phyloP scores from a whole-genome alignment of 371 early-diverging fungal genomes.

The Mortierella sp. region DNA sequence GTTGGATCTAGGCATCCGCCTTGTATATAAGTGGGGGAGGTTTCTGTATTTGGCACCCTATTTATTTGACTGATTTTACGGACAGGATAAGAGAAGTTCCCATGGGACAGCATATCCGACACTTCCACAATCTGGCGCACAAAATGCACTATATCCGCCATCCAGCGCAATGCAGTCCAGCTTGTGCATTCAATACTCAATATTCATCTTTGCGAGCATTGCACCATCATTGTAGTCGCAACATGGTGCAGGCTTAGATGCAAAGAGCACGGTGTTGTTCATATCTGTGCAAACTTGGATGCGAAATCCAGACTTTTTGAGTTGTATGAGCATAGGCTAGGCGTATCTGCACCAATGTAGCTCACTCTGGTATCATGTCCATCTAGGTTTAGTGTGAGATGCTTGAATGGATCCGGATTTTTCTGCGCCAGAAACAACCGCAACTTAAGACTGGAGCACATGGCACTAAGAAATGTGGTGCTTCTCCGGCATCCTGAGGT shows the following conservation, averaged over 20 bases:
- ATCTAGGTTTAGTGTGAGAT: constrained; percentile 13
- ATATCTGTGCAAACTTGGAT: constrained; percentile 19
- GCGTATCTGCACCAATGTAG: neutral
- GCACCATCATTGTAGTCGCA: constrained; percentile 20
- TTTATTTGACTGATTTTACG: too few species aligned
- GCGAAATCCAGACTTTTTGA: constrained; percentile 21
- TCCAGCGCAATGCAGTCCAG: constrained; percentile 19
- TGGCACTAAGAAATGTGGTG: neutral
- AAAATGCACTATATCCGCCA: constrained; percentile 17
- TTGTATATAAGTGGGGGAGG: too few species aligned
- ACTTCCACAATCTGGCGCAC: constrained; percentile 7
- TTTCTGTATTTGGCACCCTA: too few species aligned
- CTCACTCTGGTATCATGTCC: constrained; percentile 16
- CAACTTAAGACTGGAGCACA: constrained; percentile 10
- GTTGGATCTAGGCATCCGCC: too few species aligned
- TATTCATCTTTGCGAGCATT: constrained; percentile 13
- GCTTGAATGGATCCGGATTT: constrained; percentile 8
- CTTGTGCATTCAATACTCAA: constrained; percentile 9
- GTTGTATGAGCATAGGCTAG: constrained; percentile 15
- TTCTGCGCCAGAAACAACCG: constrained; percentile 3
- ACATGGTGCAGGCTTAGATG: constrained; percentile 16
- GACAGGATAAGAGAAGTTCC: constrained; percentile 22
- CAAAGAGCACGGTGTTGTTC: constrained; percentile 18
- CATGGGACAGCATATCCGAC: constrained; percentile 7
- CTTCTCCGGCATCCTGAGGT: neutral